These are phyloP conservation scores for Claviceps paspali DNA, from an alignment of 2,329 filamentous ascomycete species.

Conservation along the genomic window DNA sequence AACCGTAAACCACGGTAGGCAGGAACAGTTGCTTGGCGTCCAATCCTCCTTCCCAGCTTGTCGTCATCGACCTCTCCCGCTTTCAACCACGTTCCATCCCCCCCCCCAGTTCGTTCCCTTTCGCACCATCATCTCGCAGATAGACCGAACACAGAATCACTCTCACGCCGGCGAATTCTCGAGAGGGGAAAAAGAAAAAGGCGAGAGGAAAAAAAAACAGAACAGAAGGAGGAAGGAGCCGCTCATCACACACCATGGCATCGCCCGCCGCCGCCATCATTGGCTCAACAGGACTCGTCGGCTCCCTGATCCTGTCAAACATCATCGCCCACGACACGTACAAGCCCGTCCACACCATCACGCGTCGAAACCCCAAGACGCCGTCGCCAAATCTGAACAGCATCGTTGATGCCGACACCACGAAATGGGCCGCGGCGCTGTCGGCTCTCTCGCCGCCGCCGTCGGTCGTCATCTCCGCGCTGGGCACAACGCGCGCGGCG, in stretches of 20 bases:
- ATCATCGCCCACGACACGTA: constrained; percentile 40
- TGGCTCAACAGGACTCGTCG: constrained; percentile 53
- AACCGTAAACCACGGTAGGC: no score
- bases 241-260: not conserved
- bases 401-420: constrained; percentile 49
- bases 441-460: constrained; percentile 38
- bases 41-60: no score
- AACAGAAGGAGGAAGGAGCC: no score
- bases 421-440: constrained; percentile 52
- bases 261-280: constrained; percentile 32
- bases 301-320: constrained; percentile 57
- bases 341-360: constrained; percentile 45
- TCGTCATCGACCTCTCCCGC: no score
- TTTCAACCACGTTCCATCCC: no score
- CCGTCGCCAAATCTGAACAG: constrained; percentile 42
- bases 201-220: not conserved
- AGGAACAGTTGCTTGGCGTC: no score
- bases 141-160: no score
- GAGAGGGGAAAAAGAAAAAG: not conserved
- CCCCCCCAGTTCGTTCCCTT: no score
- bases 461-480: constrained; percentile 54
- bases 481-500: constrained; percentile 63
- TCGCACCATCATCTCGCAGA: no score
- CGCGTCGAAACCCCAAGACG: constrained; percentile 46
- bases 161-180: no score